phyloP scores from a whole-genome alignment of 1,284 basidiomycete genomes.

The Naganishia cerealis region DNA sequence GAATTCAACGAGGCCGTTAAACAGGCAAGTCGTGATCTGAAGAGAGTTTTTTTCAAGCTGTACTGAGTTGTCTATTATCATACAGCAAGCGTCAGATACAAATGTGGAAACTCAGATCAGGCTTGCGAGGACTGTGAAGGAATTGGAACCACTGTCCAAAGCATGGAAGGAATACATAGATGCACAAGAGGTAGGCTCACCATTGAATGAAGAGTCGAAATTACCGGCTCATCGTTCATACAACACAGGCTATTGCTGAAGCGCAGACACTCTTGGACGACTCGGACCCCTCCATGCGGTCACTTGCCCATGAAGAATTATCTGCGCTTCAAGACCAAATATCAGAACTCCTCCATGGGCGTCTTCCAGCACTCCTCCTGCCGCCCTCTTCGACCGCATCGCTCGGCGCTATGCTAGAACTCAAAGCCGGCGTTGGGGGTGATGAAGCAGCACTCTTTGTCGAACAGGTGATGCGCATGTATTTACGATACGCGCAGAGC shows the following conservation, averaged over 20 bases:
- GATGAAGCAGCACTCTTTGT: constrained; percentile 83
- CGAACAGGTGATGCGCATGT: constrained; percentile 78
- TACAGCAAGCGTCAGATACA: constrained; percentile 20
- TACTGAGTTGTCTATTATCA: constrained; percentile 5
- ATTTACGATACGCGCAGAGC: constrained; percentile 66
- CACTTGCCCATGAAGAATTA: constrained; percentile 73
- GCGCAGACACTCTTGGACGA: constrained; percentile 67
- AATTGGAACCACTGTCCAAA: constrained; percentile 59
- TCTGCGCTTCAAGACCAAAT: constrained; percentile 60
- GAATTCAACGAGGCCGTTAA: constrained; percentile 36
- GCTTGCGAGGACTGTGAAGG: constrained; percentile 59
- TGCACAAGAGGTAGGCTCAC: constrained; percentile 35
- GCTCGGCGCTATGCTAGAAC: constrained; percentile 78
- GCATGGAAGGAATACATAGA: constrained; percentile 60
- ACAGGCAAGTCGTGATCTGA: constrained; percentile 35
- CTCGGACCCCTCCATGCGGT: constrained; percentile 71
- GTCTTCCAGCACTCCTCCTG: constrained; percentile 66
- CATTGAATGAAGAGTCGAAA: background rate
- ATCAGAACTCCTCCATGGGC: constrained; percentile 58
- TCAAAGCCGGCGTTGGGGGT: constrained; percentile 91
- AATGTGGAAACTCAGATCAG: constrained; percentile 48
- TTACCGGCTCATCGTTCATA: background rate
- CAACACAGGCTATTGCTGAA: constrained; percentile 63
- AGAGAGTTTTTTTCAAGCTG: background rate
- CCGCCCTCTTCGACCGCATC: constrained; percentile 69